Evolutionary conservation across 139 green algal genomes (phyloP), one percentile per base, ranked within the genome.

Genomic region (Chlorella sp.): DNA sequence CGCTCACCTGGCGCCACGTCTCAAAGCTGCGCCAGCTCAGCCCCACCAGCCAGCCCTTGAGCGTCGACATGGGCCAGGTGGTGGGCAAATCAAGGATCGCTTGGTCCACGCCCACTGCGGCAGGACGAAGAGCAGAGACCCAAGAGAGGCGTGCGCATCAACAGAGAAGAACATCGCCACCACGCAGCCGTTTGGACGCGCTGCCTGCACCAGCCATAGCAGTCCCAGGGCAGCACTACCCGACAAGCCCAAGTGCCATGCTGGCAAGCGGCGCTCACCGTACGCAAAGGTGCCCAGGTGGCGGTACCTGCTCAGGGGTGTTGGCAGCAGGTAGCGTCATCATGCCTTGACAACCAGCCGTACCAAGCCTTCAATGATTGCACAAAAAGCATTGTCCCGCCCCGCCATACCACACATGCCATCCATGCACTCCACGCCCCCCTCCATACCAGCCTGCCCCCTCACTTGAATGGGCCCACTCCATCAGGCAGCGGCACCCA

Each of bases 71-170:
- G 5, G 92, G 91, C 5, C 90, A 91, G 14, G 95, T 38, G 58
- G 73, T 83, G 48, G 95, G 95, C 28, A 97, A 89, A 83, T 97
- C 93, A 82, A 98, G 95, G 72, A 98, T 95, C 1, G 95, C 95
- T 68, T 92, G 90, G 90, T 98, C 95, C 48, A 88, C 79, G 30
- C 94, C 95, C 34, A 98, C 91, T 60, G 51, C 51, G 24, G 51
- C 14, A 8, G n/a, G n/a, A n/a, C n/a, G n/a, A n/a, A n/a, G n/a
- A n/a, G n/a, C n/a, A n/a, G n/a, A n/a, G n/a, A n/a, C n/a, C n/a
- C n/a, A n/a, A n/a, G n/a, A n/a, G n/a, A n/a, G n/a, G n/a, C n/a
- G n/a, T n/a, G n/a, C n/a, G n/a, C n/a, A n/a, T n/a, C n/a, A n/a
- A n/a, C n/a, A n/a, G n/a, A n/a, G n/a, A n/a, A n/a, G n/a, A n/a